A percentile compares a stretch with the other conserved stretches of the same genome.
phyloP scores from a whole-genome alignment of 345 rosid genomes.

The Pelargonium nanum region DNA sequence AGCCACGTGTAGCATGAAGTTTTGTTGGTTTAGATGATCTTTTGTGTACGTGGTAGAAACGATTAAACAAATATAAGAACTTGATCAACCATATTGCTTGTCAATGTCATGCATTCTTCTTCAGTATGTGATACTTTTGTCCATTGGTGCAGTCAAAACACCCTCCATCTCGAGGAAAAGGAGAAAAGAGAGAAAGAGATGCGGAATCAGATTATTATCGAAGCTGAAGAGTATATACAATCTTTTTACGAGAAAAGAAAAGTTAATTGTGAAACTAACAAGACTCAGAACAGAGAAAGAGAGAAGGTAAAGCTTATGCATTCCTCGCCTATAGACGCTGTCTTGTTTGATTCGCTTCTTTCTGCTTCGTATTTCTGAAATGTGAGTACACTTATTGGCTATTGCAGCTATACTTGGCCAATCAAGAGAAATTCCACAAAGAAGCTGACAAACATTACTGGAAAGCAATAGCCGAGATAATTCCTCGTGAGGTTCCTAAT shows the following conservation, averaged over 20 bases:
- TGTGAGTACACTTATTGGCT: not conserved
- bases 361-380: not conserved
- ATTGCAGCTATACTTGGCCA: slow-evolving; percentile 56
- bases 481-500: slow-evolving; percentile 82
- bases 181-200: slow-evolving; percentile 88
- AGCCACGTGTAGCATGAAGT: too few relatives aligned
- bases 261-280: slow-evolving; percentile 56
- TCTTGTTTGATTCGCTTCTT: not conserved
- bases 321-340: not conserved
- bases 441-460: slow-evolving; percentile 84
- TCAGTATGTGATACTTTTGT: not conserved
- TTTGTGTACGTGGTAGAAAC: not conserved
- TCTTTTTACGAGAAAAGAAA: slow-evolving; percentile 78
- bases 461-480: slow-evolving; percentile 87
- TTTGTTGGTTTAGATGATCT: not conserved
- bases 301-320: slow-evolving; percentile 46
- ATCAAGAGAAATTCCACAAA: slow-evolving; percentile 91
- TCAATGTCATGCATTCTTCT: not conserved
- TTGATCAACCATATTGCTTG: not conserved
- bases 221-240: slow-evolving; percentile 76
- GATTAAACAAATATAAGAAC: too few relatives aligned
- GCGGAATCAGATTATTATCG: slow-evolving; percentile 74
- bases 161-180: slow-evolving; percentile 81
- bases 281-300: slow-evolving; percentile 72
- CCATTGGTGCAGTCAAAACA: slow-evolving; percentile 51